These are phyloP conservation scores for Fonsecaea nubica DNA, from an alignment of 2,329 filamentous ascomycete genomes.

Conservation along the genomic window DNA sequence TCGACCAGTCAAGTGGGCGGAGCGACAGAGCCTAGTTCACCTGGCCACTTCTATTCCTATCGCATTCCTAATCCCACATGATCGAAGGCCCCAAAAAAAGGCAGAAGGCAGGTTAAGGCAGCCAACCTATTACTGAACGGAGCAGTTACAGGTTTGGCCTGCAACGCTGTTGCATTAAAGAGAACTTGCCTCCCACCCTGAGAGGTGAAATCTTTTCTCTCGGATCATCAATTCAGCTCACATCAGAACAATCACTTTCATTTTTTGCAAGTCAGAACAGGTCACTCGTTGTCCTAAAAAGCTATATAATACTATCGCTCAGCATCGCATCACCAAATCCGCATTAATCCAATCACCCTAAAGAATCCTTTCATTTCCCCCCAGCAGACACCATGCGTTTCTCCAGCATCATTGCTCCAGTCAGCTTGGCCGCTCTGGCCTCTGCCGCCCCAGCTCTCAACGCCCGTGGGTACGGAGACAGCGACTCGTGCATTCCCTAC, in stretches of 20 bases:
- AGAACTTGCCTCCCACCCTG: conserved; percentile 1
- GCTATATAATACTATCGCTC: conserved; percentile 7
- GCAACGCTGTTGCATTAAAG: conserved; percentile 15
- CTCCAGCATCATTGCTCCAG: conserved; percentile 28
- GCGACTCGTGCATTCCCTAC: conserved; percentile 28
- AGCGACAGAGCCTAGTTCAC: conserved; percentile 8
- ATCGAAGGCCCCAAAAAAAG: not conserved
- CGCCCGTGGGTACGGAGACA: conserved; percentile 9
- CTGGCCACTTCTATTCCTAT: conserved; percentile 21
- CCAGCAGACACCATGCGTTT: conserved; percentile 29
- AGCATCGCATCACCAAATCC: conserved; percentile 7
- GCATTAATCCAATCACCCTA: conserved; percentile 15
- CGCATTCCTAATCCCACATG: not conserved
- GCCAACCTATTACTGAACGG: not conserved
- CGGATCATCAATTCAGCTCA: conserved; percentile 21
- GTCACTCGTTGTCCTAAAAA: conserved; percentile 25
- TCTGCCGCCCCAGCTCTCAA: conserved; percentile 22
- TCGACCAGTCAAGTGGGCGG: conserved; percentile 14
- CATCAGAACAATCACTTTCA: conserved; percentile 14
- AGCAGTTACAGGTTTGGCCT: not conserved
- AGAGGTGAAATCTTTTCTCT: not conserved
- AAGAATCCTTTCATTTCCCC: not conserved
- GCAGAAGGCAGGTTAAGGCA: conserved; percentile 2
- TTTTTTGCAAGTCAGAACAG: conserved; percentile 13
- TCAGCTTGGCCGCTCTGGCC: conserved; percentile 28